These are phyloP conservation scores for Lepidium didymum DNA, from an alignment of 345 rosid species.

Conservation along the genomic window DNA sequence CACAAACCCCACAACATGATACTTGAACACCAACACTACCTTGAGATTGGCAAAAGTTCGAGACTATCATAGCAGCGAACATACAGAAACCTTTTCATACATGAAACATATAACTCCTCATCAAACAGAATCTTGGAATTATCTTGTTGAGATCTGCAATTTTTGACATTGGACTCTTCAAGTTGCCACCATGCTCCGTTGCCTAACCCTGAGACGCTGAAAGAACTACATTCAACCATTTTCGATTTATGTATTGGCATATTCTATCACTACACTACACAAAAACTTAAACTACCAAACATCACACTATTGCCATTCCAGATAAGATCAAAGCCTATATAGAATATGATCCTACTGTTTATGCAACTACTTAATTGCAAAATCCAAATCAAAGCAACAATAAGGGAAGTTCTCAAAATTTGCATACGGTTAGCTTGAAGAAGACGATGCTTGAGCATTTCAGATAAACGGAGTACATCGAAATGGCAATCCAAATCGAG, in stretches of 20 bases:
- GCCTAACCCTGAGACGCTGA: slow-evolving; percentile 22
- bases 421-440: slow-evolving; percentile 26
- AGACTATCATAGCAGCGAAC: slow-evolving; percentile 59
- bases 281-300: neutral
- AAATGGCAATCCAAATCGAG: slow-evolving; percentile 78
- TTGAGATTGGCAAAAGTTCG: slow-evolving; percentile 64
- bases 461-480: slow-evolving; percentile 48
- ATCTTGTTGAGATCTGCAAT: neutral
- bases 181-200: slow-evolving; percentile 21
- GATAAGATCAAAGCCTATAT: neutral
- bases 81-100: slow-evolving; percentile 60
- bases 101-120: slow-evolving; percentile 43
- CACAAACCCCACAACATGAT: neutral
- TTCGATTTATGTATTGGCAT: neutral
- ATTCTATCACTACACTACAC: neutral
- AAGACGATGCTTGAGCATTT: slow-evolving; percentile 55
- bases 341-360: neutral
- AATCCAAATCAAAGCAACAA: neutral
- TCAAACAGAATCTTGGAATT: slow-evolving; percentile 16
- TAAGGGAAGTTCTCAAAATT: neutral
- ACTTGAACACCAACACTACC: slow-evolving; percentile 31
- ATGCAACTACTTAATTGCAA: neutral
- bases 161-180: slow-evolving; percentile 9
- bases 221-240: neutral
- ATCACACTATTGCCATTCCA: neutral